Evolutionary conservation across 768 basidiomycete species (phyloP).

Genomic region (Termitomyces sp.): DNA sequence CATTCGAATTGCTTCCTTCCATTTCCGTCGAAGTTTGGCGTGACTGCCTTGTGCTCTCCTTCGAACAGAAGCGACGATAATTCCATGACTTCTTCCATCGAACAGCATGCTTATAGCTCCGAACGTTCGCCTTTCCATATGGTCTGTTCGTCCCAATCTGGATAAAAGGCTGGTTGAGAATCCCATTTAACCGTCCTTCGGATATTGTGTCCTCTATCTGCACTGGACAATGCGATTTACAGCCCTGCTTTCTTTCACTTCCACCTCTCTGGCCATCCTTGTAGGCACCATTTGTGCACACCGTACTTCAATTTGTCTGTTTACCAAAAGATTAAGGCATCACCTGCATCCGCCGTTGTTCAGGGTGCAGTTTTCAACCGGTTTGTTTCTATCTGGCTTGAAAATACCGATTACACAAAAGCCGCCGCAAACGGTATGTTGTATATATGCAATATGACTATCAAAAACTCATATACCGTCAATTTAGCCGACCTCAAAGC

Average conservation of each 20-base stretch:
- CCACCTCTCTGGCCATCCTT: neutral
- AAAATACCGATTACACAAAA: slow-evolving; percentile 50
- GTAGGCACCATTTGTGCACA: neutral
- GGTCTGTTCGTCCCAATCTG: neutral
- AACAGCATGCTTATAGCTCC: neutral
- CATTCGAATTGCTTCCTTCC: neutral
- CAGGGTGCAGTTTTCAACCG: slow-evolving; percentile 26
- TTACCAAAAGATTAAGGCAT: neutral
- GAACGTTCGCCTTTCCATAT: slow-evolving; percentile 6
- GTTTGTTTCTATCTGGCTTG: slow-evolving; percentile 46
- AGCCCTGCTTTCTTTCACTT: neutral
- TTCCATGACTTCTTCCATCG: neutral
- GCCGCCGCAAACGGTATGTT: slow-evolving; percentile 20
- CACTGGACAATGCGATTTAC: neutral
- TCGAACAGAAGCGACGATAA: neutral
- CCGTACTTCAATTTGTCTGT: neutral
- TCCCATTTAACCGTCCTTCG: neutral
- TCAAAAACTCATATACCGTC: neutral
- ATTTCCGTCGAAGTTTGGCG: neutral
- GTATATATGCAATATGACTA: no score
- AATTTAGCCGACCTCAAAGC: slow-evolving; percentile 22
- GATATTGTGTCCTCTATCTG: neutral
- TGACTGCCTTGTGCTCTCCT: neutral
- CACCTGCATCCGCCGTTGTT: slow-evolving; percentile 5
- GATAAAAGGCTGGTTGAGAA: neutral